Base-by-base conservation (phyloP, 176 grass and related monocot genomes). In the Thalia dealbata region DNA sequence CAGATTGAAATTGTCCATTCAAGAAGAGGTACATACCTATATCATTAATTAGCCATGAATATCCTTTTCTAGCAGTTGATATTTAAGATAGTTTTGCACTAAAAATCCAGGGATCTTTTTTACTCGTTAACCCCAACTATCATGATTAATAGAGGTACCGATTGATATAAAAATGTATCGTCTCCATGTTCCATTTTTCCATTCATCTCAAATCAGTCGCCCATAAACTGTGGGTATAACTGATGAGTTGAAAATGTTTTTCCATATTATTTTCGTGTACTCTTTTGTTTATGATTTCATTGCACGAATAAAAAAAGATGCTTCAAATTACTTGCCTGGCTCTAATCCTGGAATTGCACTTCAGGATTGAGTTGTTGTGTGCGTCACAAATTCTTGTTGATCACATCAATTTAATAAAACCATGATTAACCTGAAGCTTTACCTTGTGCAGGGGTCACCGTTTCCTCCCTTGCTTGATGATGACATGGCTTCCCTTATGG, bases 1-100 rank as follows among this genome's bases (percentile, higher is more conserved):
- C 59, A 88, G 78, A 75, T 69, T 93, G 60, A 91, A 77, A 79
- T 54, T 93, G 27, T 93, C 84, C 88, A 71, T 99, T 1, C 85
- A 88, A 71, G 90, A 99, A 81, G 88, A 93, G 95, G 95, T 93
- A 88, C 35, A n/a, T 64, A 46, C 42, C 50, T 48, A 38, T 13
- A 64, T 65, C 8, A 7, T 60, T 67, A 23, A 64, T 67, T 78
- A 73, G 52, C 21, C 14, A 61, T 64, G 62, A 50, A 42, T 42
- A 51, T 58, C 21, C 54, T 19, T 58, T 58, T 21, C 54, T 58
- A 58, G 51, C 19, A n/a, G n/a, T n/a, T n/a, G n/a, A n/a, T 13
- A 48, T 48, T 48, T 10, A 13, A 48, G 1, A 48, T 9, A 13
- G 1, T 48, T 13, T 48, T 9, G 45, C 45, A 48, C 11, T 9